Evolutionary conservation across 2,329 filamentous ascomycete genomes (phyloP).

Genomic region (Ambrosiella xylebori): DNA sequence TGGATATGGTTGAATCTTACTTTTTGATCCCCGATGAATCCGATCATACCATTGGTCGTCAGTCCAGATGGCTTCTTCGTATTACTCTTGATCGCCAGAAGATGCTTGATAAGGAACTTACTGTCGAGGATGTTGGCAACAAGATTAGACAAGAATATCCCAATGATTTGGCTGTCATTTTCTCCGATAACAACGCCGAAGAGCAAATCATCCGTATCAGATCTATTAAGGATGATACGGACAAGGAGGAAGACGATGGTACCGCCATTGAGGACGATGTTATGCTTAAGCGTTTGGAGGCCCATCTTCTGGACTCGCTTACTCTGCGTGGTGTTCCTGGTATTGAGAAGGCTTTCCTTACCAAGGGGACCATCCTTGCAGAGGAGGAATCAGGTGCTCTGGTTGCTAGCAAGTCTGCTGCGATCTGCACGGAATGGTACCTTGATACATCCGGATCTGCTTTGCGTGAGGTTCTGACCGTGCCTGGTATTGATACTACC

Average conservation of each 20-base stretch:
- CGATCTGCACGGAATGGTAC: conserved; percentile 78
- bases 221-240: conserved; percentile 51
- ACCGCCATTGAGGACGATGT: conserved; percentile 65
- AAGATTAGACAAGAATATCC: conserved; percentile 82
- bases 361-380: conserved; percentile 56
- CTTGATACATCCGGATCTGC: conserved; percentile 87
- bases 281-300: conserved; percentile 81
- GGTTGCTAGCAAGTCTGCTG: conserved; percentile 54
- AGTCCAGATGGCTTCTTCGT: conserved; percentile 91
- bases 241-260: conserved; percentile 60
- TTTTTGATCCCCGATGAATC: conserved; percentile 81
- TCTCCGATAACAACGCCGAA: conserved; percentile 95
- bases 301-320: conserved; percentile 77
- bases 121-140: conserved; percentile 75
- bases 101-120: conserved; percentile 84
- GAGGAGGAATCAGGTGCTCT: conserved; percentile 54
- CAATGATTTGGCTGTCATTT: conserved; percentile 75
- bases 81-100: conserved; percentile 86
- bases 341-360: conserved; percentile 84
- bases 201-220: conserved; percentile 88
- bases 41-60: conserved; percentile 43
- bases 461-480: conserved; percentile 64
- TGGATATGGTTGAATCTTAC: conserved; percentile 31
- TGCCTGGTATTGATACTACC: conserved; percentile 72
- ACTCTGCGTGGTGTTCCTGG: conserved; percentile 81